A percentile compares a stretch with the other conserved stretches of the same genome.
Evolutionary conservation across 352 stramenopile genomes (phyloP).

Genomic region (Phytophthora rubi): DNA sequence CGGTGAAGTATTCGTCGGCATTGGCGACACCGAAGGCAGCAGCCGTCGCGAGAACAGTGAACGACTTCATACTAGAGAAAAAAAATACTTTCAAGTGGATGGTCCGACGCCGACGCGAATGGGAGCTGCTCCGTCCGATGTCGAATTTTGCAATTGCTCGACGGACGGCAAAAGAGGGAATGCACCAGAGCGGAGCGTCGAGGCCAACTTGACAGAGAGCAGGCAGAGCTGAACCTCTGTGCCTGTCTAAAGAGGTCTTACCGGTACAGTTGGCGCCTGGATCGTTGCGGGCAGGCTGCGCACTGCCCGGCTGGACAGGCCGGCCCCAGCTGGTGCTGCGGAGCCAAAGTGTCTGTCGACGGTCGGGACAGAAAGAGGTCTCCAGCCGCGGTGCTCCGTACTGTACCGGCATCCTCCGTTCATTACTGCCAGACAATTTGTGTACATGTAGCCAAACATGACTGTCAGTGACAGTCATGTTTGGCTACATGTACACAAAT

Average conservation of each 20-base stretch:
- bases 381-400: constrained; percentile 12
- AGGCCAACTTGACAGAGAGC: constrained; percentile 15
- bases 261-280: constrained; percentile 1
- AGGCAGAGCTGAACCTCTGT: constrained; percentile 10
- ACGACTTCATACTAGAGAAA: constrained; percentile 16
- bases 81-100: background rate
- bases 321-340: constrained; percentile 20
- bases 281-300: constrained; percentile 3
- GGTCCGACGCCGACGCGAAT: constrained; percentile 16
- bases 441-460: too few species aligned
- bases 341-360: constrained; percentile 26
- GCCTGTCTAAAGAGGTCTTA: constrained; percentile 14
- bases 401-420: background rate
- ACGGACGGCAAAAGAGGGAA: constrained; percentile 33
- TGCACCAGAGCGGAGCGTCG: constrained; percentile 2
- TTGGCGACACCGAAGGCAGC: constrained; percentile 9
- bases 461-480: too few species aligned
- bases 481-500: too few species aligned
- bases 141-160: constrained; percentile 21
- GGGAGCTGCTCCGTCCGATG: background rate
- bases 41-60: constrained; percentile 13
- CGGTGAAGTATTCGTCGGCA: constrained; percentile 47
- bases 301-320: constrained; percentile 24
- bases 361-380: constrained; percentile 18
- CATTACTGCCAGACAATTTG: too few species aligned